A percentile compares a stretch with the other conserved stretches of the same genome.
phyloP scores from a whole-genome alignment of 768 basidiomycete genomes.

The Mycena maculata region DNA sequence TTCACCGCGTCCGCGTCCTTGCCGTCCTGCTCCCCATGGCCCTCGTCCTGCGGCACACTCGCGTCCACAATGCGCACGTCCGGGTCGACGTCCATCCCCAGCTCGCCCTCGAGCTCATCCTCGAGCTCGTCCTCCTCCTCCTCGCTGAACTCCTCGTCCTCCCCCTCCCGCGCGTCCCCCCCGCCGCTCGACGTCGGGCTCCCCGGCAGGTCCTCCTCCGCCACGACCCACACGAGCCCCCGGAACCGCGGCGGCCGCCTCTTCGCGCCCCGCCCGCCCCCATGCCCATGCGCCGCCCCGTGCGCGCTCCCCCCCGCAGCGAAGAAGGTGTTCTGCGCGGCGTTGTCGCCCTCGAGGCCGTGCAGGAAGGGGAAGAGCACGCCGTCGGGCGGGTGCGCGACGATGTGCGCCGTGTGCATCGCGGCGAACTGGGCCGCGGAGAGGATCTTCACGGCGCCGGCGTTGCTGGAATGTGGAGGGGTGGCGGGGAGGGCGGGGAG shows the following conservation, averaged over 20 bases:
- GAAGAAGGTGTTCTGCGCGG: constrained; percentile 87
- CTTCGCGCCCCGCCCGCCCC: too few species aligned
- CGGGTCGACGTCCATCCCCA: constrained; percentile 34
- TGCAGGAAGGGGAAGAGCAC: constrained; percentile 92
- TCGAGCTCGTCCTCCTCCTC: constrained; percentile 24
- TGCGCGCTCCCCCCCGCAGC: constrained; percentile 51
- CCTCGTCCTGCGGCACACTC: constrained; percentile 19
- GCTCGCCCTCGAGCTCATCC: constrained; percentile 31
- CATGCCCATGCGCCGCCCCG: too few species aligned
- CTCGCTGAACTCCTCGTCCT: constrained; percentile 15
- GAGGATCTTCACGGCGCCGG: constrained; percentile 40
- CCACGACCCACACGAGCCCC: constrained; percentile 88
- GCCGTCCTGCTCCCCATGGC: constrained; percentile 43
- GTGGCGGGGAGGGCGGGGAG: background rate
- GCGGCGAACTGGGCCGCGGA: constrained; percentile 62
- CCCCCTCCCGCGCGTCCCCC: constrained; percentile 40
- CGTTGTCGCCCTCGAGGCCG: constrained; percentile 84
- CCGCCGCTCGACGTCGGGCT: background rate
- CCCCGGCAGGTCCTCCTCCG: constrained; percentile 69
- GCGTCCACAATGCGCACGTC: constrained; percentile 21
- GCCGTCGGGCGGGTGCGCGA: constrained; percentile 80
- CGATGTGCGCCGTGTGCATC: constrained; percentile 72
- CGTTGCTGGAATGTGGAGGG: background rate
- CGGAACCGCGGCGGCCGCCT: constrained; percentile 59
- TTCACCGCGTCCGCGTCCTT: constrained; percentile 50